Conservation (phyloP, 129 eudicot species). For the Saposhnikovia divaricata region DNA sequence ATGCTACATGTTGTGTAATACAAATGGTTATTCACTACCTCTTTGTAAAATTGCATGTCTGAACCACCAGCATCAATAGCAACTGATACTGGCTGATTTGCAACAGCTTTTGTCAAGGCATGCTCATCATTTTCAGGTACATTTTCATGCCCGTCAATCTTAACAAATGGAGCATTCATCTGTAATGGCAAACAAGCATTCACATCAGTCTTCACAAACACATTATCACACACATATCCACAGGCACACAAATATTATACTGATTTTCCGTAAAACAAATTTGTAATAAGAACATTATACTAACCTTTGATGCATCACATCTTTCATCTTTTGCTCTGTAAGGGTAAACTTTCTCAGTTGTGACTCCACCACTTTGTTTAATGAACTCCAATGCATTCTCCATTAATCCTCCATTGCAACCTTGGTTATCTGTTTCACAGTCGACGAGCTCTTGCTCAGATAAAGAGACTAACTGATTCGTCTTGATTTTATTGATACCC, state of each 20-base stretch:
- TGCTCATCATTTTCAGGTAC: slow-evolving; percentile 12
- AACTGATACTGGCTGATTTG: slow-evolving; percentile 1
- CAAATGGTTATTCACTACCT: not conserved
- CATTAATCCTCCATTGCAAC: slow-evolving; percentile 13
- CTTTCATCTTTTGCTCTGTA: slow-evolving; percentile 10
- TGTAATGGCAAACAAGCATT: not conserved
- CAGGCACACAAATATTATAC: not conserved
- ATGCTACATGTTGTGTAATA: not conserved
- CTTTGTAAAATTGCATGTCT: slow-evolving; percentile 13
- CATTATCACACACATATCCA: not conserved
- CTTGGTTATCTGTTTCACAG: not conserved
- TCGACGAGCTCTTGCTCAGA: slow-evolving; percentile 13
- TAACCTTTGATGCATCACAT: slow-evolving; percentile 12
- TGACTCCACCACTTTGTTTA: slow-evolving; percentile 2
- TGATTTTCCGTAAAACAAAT: not conserved
- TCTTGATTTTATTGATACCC: slow-evolving; percentile 12
- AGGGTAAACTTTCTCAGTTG: slow-evolving; percentile 12
- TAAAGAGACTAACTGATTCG: slow-evolving; percentile 9
- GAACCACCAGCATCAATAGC: slow-evolving; percentile 11
- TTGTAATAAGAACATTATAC: not conserved
- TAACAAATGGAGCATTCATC: slow-evolving; percentile 15
- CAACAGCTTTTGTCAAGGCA: slow-evolving; percentile 9
- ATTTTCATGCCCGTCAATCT: slow-evolving; percentile 13
- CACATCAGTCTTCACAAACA: not conserved
- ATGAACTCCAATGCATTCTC: slow-evolving; percentile 13